Conservation (phyloP, 23 red algal genomes). For the Agarophyton chilense region DNA sequence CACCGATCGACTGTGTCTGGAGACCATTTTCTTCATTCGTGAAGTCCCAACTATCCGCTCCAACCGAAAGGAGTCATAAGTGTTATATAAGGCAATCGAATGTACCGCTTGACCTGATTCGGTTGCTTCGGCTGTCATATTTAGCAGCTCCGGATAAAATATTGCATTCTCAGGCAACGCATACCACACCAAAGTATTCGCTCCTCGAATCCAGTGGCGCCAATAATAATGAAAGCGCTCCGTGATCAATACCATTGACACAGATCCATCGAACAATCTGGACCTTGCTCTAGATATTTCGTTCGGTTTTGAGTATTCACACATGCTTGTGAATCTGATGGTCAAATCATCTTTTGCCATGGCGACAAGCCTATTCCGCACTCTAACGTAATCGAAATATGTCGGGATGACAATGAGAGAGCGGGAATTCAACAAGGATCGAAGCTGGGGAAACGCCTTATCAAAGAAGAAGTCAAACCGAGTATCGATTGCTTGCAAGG, state of each 20-base stretch:
- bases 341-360: slow-evolving; percentile 21
- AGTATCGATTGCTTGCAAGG: slow-evolving; percentile 16
- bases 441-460: slow-evolving; percentile 24
- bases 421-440: slow-evolving; percentile 8
- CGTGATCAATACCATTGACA: slow-evolving; percentile 67
- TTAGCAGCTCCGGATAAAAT: slow-evolving; percentile 83
- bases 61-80: slow-evolving; percentile 45
- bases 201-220: slow-evolving; percentile 75
- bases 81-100: slow-evolving; percentile 56
- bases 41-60: slow-evolving; percentile 52
- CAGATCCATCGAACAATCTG: slow-evolving; percentile 60
- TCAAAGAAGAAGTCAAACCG: slow-evolving; percentile 62
- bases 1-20: slow-evolving; percentile 18
- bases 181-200: slow-evolving; percentile 74
- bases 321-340: slow-evolving; percentile 75
- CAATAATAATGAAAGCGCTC: slow-evolving; percentile 91
- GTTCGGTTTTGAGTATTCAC: slow-evolving; percentile 70
- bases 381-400: slow-evolving; percentile 92
- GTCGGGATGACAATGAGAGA: slow-evolving; percentile 65
- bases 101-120: slow-evolving; percentile 53
- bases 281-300: slow-evolving; percentile 67
- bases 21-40: slow-evolving; percentile 48
- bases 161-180: slow-evolving; percentile 46
- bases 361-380: slow-evolving; percentile 68
- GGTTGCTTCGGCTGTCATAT: slow-evolving; percentile 66